phyloP scores from a whole-genome alignment of 371 early-diverging fungal genomes.

The Apophysomyces variabilis region DNA sequence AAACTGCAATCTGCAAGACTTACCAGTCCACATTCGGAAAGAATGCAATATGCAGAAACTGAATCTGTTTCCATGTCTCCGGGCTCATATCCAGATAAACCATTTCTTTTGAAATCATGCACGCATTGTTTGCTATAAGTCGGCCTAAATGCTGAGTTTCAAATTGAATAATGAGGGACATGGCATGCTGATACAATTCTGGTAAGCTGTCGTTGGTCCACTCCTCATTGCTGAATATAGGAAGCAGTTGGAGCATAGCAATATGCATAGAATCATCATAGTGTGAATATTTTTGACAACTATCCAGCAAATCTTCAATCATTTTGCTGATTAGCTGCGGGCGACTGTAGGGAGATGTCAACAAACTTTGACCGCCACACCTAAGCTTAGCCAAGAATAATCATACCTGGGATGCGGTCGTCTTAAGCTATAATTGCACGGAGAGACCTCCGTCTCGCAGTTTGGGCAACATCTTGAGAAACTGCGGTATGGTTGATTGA shows the following conservation, averaged over 20 bases:
- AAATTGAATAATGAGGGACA: conserved; percentile 21
- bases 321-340: background rate
- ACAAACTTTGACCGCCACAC: conserved; percentile 12
- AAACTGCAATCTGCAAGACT: background rate
- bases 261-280: conserved; percentile 10
- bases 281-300: conserved; percentile 10
- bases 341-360: background rate
- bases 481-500: conserved; percentile 69
- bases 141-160: conserved; percentile 15
- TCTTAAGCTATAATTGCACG: conserved; percentile 36
- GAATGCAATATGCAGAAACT: conserved; percentile 66
- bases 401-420: conserved; percentile 2
- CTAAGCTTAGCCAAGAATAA: background rate
- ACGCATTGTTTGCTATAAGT: conserved; percentile 1
- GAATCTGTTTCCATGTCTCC: conserved; percentile 69
- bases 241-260: conserved; percentile 13
- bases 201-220: conserved; percentile 39
- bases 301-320: background rate
- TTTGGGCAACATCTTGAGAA: conserved; percentile 62
- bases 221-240: conserved; percentile 27
- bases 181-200: conserved; percentile 30
- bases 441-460: conserved; percentile 61
- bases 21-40: conserved; percentile 65
- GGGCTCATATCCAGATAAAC: conserved; percentile 61
- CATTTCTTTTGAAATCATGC: conserved; percentile 45